Conservation (phyloP, 768 basidiomycete species). For the Termitomyces sp. region DNA sequence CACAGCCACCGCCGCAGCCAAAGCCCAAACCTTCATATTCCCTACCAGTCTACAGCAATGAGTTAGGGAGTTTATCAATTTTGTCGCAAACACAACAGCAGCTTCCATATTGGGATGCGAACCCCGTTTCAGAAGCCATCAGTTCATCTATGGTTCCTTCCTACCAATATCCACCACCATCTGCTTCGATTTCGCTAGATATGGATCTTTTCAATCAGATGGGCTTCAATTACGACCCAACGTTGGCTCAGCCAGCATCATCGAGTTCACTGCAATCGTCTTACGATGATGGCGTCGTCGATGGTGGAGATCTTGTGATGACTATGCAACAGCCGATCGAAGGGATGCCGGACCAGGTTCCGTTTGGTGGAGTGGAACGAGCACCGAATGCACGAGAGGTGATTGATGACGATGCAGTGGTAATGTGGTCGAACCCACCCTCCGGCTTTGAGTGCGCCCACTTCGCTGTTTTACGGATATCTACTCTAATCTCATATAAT, state of each 20-base stretch:
- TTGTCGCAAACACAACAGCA: background rate
- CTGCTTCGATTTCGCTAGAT: conserved; percentile 16
- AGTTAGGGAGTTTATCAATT: conserved; percentile 49
- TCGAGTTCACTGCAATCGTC: background rate
- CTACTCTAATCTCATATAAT: background rate
- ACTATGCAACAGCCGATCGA: background rate
- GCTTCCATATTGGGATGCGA: conserved; percentile 4
- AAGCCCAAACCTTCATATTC: conserved; percentile 14
- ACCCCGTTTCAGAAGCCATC: background rate
- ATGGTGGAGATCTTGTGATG: background rate
- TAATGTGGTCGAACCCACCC: conserved; percentile 70
- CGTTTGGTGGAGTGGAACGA: background rate
- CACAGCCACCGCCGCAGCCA: background rate
- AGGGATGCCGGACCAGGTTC: background rate
- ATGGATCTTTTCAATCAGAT: conserved; percentile 22
- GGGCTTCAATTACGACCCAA: conserved; percentile 6
- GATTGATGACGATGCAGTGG: conserved; percentile 46
- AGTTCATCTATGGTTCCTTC: background rate
- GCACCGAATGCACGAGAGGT: conserved; percentile 13
- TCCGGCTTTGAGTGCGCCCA: conserved; percentile 56
- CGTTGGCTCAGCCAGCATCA: conserved; percentile 1
- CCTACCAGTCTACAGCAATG: conserved; percentile 57
- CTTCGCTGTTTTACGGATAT: background rate
- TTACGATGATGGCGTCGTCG: background rate
- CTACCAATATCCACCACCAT: background rate